Base-by-base conservation (phyloP, 371 early-diverging fungal species). In the Mortierella sp. region DNA sequence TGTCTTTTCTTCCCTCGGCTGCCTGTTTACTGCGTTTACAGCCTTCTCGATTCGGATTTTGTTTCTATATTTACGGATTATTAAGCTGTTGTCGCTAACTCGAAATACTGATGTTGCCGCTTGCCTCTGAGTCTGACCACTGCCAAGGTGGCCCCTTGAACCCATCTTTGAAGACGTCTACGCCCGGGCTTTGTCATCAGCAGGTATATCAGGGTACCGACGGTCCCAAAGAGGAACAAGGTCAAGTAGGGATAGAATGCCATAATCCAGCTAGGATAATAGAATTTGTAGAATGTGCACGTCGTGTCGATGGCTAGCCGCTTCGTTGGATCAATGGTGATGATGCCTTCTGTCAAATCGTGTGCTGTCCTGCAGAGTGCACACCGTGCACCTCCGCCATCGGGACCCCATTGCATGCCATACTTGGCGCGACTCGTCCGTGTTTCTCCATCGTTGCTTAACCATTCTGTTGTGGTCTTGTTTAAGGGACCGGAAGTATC, bases 331-430 rank as follows among this genome's bases (percentile, higher is more conserved):
- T 55, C 56, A 17, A 37, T 23, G 21, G 26, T 12, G 26, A 14
- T 27, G 27, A 34, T 26, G 0, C 49, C 58, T 27, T 58, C 49
- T 4, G 34, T 37, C 31, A 58, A 17, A 37, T 58, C 49, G 15
- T 24, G 49, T 4, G 31, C 49, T 11, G 11, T 23, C 37, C 37
- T 27, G 32, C 39, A 49, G 3, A 58, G 26, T 9, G 27, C 37
- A 17, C 49, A 58, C 17, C 17, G 17, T 14, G 34, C 14, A 2
- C 58, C 49, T 3, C 0, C 3, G 32, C 14, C 12, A 26, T 49
- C 50, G 11, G 49, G 21, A 1, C 58, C 49, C 58, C 58, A 58
- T 17, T 55, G 55, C 43, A 55, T 55, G 27, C 30, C 27, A 9
- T 15, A 42, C 17, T 55, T 41, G 27, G 9, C 43, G 15, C 43